Conservation (phyloP, 306 rosid genomes). For the Alnus rubra region DNA sequence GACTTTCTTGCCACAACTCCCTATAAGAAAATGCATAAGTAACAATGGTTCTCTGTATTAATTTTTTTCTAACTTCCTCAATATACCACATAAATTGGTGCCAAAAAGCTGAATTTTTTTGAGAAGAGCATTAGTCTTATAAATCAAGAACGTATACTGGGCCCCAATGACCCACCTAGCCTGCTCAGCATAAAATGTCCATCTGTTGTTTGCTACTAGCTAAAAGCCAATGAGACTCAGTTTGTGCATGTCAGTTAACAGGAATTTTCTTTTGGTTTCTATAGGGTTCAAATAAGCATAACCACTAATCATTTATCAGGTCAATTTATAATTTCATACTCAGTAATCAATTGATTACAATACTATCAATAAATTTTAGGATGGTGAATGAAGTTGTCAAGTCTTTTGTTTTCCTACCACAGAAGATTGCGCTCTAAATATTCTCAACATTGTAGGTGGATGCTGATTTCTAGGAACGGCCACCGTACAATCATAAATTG, state of each 20-base stretch:
- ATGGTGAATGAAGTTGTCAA: constrained; percentile 18
- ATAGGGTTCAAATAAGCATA: background rate
- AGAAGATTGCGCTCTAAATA: constrained; percentile 61
- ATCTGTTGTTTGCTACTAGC: too few relatives aligned
- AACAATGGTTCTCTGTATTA: background rate
- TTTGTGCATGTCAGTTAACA: too few relatives aligned
- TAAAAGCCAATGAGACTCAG: too few relatives aligned
- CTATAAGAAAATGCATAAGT: too few relatives aligned
- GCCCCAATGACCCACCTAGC: too few relatives aligned
- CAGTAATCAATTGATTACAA: background rate
- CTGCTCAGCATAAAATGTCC: too few relatives aligned
- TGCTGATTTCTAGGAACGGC: constrained; percentile 52
- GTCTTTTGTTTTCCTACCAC: constrained; percentile 54
- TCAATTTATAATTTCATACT: background rate
- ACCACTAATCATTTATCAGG: background rate
- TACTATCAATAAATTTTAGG: background rate
- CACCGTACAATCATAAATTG: constrained; percentile 83
- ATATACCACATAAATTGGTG: background rate
- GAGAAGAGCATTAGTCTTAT: too few relatives aligned
- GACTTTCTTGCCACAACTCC: background rate
- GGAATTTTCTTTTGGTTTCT: background rate
- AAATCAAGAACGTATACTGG: too few relatives aligned
- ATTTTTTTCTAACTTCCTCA: background rate
- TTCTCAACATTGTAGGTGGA: constrained; percentile 69
- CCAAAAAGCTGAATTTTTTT: too few relatives aligned